Percentiles rank a stretch among this genome's conserved stretches.
Evolutionary conservation across 768 basidiomycete species (phyloP).

Genomic region (Tylopilus plumbeoviolaceoides): DNA sequence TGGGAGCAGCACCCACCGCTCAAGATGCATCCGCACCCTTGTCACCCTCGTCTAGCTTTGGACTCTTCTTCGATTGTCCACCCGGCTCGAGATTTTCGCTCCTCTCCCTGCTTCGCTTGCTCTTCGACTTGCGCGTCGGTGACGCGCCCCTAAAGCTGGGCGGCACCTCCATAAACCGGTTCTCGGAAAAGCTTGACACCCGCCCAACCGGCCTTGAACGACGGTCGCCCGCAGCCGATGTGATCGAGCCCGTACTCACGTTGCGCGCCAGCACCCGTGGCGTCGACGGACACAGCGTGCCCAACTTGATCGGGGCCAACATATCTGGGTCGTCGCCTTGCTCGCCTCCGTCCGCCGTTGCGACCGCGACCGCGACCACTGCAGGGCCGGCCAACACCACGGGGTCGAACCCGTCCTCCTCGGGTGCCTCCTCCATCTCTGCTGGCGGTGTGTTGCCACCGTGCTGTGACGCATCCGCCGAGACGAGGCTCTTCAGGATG

Average conservation of each 20-base stretch:
- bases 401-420: constrained; percentile 17
- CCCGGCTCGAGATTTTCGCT: constrained; percentile 9
- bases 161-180: constrained; percentile 47
- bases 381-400: background rate
- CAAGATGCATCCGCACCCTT: background rate
- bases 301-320: constrained; percentile 24
- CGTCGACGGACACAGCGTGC: constrained; percentile 17
- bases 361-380: background rate
- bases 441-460: background rate
- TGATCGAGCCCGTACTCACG: constrained; percentile 10
- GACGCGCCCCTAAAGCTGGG: constrained; percentile 31
- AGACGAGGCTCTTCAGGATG: constrained; percentile 28
- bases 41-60: constrained; percentile 3
- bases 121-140: constrained; percentile 28
- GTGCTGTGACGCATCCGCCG: background rate
- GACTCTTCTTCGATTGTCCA: constrained; percentile 21
- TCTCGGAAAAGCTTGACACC: constrained; percentile 35
- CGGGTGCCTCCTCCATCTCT: background rate
- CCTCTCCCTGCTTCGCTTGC: constrained; percentile 22
- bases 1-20: background rate
- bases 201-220: constrained; percentile 18
- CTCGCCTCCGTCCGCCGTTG: background rate
- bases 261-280: constrained; percentile 27
- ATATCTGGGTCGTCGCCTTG: background rate
- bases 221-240: background rate